Evolutionary conservation across 192 early-diverging fungal genomes (phyloP).

Genomic region (Linderina pennispora): DNA sequence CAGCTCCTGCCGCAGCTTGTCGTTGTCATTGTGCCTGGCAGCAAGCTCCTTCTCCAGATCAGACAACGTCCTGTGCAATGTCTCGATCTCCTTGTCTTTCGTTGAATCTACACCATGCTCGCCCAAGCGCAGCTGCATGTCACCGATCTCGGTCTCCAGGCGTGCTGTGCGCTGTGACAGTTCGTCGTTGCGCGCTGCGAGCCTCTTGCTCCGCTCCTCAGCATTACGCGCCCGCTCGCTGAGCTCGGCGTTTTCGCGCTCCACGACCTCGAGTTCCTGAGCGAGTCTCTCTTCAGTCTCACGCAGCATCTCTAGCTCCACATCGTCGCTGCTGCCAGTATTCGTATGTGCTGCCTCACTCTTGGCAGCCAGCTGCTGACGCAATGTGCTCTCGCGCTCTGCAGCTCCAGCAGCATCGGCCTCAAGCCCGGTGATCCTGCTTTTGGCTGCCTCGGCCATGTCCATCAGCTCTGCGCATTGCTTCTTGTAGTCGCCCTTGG

Average conservation of each 20-base stretch:
- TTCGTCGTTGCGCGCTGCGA: slow-evolving; percentile 17
- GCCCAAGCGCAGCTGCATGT: slow-evolving; percentile 8
- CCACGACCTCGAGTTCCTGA: slow-evolving; percentile 12
- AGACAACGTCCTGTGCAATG: slow-evolving; percentile 5
- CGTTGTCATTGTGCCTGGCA: slow-evolving; percentile 7
- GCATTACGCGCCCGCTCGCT: slow-evolving; percentile 2
- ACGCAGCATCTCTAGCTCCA: slow-evolving; percentile 17
- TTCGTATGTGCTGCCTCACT: background rate
- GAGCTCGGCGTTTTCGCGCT: slow-evolving; percentile 6
- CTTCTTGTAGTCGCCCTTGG: slow-evolving; percentile 6
- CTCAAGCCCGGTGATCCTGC: background rate
- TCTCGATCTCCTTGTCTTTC: background rate
- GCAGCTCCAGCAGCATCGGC: slow-evolving; percentile 7
- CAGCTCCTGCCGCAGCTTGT: slow-evolving; percentile 15
- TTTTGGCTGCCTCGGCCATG: background rate
- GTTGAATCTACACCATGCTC: background rate
- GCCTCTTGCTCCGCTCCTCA: slow-evolving; percentile 15
- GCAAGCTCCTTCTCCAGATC: slow-evolving; percentile 11
- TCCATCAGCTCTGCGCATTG: background rate
- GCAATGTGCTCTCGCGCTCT: background rate
- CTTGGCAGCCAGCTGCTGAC: background rate
- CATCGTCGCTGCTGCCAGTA: background rate
- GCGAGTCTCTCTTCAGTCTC: slow-evolving; percentile 21
- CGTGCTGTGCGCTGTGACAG: slow-evolving; percentile 27
- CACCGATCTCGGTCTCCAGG: slow-evolving; percentile 28